Conservation (phyloP, 768 basidiomycete species). For the Russula lepida region DNA sequence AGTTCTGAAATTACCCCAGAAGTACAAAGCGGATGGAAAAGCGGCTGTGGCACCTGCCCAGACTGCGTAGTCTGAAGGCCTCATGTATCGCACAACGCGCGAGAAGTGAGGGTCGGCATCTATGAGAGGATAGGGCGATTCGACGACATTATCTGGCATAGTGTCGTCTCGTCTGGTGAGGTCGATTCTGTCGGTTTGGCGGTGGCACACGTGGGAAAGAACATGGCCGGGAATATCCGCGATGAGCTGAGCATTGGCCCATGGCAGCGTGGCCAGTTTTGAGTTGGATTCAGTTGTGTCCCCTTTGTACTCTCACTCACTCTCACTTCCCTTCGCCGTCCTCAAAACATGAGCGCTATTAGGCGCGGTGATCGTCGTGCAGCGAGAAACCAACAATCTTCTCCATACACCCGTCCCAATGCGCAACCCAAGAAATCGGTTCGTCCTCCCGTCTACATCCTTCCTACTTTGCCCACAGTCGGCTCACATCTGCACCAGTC, state of each 20-base stretch:
- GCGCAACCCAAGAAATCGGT: slow-evolving; percentile 42
- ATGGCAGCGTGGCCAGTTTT: slow-evolving; percentile 4
- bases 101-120: slow-evolving; percentile 86
- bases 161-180: slow-evolving; percentile 8
- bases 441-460: slow-evolving; percentile 19
- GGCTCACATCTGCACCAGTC: slow-evolving; percentile 26
- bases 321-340: background rate
- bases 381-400: slow-evolving; percentile 27
- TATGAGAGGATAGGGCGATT: slow-evolving; percentile 80
- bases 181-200: background rate
- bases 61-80: slow-evolving; percentile 76
- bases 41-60: slow-evolving; percentile 78
- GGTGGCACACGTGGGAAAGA: slow-evolving; percentile 13
- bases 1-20: slow-evolving; percentile 51
- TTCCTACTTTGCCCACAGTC: slow-evolving; percentile 3
- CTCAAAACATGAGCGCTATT: slow-evolving; percentile 45
- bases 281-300: background rate
- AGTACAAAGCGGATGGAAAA: slow-evolving; percentile 72
- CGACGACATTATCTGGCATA: slow-evolving; percentile 47
- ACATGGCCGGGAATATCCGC: slow-evolving; percentile 10
- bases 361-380: slow-evolving; percentile 33
- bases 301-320: background rate
- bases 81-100: slow-evolving; percentile 84
- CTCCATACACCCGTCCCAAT: slow-evolving; percentile 46
- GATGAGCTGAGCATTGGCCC: background rate